Conservation (phyloP, 345 rosid genomes). For the Linum usitatissimum region DNA sequence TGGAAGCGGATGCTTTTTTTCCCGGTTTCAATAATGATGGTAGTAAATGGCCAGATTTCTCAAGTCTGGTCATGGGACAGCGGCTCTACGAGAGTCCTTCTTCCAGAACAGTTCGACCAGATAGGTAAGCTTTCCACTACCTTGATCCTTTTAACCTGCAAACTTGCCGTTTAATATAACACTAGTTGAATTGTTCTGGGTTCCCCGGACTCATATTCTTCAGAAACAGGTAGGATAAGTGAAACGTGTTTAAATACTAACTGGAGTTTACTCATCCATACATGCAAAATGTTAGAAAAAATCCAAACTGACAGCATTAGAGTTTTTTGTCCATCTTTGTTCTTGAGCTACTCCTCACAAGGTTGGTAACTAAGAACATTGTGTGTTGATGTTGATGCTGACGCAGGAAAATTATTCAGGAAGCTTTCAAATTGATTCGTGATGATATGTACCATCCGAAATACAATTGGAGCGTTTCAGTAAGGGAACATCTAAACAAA, state of each 20-base stretch:
- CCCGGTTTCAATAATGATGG: slow-evolving; percentile 88
- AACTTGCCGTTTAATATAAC: neutral
- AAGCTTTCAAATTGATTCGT: slow-evolving; percentile 40
- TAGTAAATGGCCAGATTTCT: slow-evolving; percentile 83
- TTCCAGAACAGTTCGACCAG: slow-evolving; percentile 77
- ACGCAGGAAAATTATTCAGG: slow-evolving; percentile 59
- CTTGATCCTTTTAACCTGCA: neutral
- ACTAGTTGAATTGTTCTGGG: neutral
- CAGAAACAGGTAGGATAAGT: too few relatives aligned
- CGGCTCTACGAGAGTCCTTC: slow-evolving; percentile 82
- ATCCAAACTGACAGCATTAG: too few relatives aligned
- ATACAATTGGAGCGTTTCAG: slow-evolving; percentile 62
- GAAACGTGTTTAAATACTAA: too few relatives aligned
- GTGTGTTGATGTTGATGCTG: slow-evolving; percentile 11
- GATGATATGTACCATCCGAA: slow-evolving; percentile 72
- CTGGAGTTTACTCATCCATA: too few relatives aligned
- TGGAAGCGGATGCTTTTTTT: slow-evolving; percentile 86
- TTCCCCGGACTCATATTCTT: neutral
- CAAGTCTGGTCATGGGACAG: slow-evolving; percentile 95
- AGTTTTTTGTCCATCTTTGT: too few relatives aligned
- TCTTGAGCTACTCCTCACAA: neutral
- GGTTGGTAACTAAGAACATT: neutral
- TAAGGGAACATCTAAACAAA: slow-evolving; percentile 69
- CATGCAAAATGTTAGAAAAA: too few relatives aligned
- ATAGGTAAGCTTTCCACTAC: slow-evolving; percentile 41